Evolutionary conservation across 495 filamentous ascomycete genomes (phyloP).

Genomic region (Oidiodendron maius): DNA sequence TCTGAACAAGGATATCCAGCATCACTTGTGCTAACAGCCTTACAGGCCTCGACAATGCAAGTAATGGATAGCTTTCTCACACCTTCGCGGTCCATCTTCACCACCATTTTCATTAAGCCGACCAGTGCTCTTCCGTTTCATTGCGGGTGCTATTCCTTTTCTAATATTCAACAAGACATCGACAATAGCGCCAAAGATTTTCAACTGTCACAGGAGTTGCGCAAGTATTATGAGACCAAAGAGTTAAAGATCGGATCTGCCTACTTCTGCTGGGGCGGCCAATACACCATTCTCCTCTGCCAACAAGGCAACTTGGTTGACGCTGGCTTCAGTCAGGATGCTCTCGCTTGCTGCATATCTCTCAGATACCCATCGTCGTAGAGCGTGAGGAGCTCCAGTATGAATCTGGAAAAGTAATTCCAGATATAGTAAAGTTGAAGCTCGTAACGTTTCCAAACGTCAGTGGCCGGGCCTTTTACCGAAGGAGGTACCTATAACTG

Average conservation of each 20-base stretch:
- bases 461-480: too few relatives aligned
- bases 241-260: conserved; percentile 35
- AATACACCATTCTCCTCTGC: conserved; percentile 38
- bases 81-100: conserved; percentile 10
- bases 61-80: neutral
- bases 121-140: conserved; percentile 7
- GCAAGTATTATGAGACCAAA: conserved; percentile 18
- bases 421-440: too few relatives aligned
- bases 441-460: too few relatives aligned
- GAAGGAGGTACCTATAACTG: too few relatives aligned
- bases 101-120: conserved; percentile 16
- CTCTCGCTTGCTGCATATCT: too few relatives aligned
- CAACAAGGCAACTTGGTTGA: conserved; percentile 18
- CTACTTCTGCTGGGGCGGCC: conserved; percentile 59
- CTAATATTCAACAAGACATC: conserved; percentile 28
- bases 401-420: too few relatives aligned
- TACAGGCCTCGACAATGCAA: too few relatives aligned
- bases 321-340: too few relatives aligned
- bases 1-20: too few relatives aligned
- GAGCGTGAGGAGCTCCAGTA: too few relatives aligned
- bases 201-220: conserved; percentile 38
- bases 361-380: too few relatives aligned
- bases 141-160: conserved; percentile 23
- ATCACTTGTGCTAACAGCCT: too few relatives aligned
- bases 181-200: conserved; percentile 35